Percentiles rank a stretch among this genome's conserved stretches.
Evolutionary conservation across 495 filamentous ascomycete genomes (phyloP).

Genomic region (Parathielavia appendiculata): DNA sequence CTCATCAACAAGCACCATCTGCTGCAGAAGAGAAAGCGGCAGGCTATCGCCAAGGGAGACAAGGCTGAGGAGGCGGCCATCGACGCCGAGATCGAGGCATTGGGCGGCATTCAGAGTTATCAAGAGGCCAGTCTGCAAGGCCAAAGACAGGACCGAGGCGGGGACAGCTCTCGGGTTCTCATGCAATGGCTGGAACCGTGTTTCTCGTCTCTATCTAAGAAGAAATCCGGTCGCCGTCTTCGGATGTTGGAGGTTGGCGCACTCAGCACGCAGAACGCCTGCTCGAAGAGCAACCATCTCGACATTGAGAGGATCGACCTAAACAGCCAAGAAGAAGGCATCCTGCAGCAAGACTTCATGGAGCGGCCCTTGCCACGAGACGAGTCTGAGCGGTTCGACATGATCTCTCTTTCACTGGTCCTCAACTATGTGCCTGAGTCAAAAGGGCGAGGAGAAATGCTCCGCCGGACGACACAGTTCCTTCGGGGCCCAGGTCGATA

Average conservation of each 20-base stretch:
- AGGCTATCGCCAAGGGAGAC: constrained; percentile 63
- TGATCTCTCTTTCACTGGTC: constrained; percentile 90
- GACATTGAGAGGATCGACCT: constrained; percentile 84
- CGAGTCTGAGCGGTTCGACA: constrained; percentile 66
- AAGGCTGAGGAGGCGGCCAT: constrained; percentile 49
- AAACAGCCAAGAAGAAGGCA: constrained; percentile 73
- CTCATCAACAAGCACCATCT: constrained; percentile 82
- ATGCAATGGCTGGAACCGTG: constrained; percentile 73
- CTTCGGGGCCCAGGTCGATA: constrained; percentile 39
- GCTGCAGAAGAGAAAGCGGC: constrained; percentile 68
- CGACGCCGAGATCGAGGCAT: constrained; percentile 46
- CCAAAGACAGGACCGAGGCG: constrained; percentile 76
- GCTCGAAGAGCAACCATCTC: constrained; percentile 64
- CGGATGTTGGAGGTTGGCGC: constrained; percentile 86
- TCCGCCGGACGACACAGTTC: constrained; percentile 66
- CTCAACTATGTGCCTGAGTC: constrained; percentile 87
- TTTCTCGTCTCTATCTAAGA: constrained; percentile 23
- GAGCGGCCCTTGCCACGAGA: constrained; percentile 63
- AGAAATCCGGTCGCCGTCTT: constrained; percentile 35
- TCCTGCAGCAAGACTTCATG: constrained; percentile 93
- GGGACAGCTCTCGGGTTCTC: constrained; percentile 81
- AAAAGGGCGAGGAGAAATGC: constrained; percentile 76
- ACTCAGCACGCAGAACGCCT: constrained; percentile 77
- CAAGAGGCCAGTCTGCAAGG: constrained; percentile 86
- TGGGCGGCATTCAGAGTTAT: constrained; percentile 79